These are phyloP conservation scores for Neofusicoccum sp. DNA, from an alignment of 2,329 filamentous ascomycete species.

Conservation along the genomic window DNA sequence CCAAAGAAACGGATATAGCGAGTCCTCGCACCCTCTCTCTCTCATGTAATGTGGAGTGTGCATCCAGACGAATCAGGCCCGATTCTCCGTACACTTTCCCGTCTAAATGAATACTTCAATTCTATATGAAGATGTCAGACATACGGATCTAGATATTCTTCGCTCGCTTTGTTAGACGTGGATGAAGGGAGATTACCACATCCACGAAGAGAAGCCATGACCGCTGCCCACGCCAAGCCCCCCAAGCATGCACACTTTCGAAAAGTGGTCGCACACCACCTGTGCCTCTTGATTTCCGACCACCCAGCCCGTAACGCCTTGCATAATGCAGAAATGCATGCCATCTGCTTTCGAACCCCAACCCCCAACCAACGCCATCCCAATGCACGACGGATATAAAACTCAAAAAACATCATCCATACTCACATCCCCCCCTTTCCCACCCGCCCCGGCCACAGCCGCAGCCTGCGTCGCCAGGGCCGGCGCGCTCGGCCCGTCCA, in stretches of 20 bases:
- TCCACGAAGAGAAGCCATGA: background rate
- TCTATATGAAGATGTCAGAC: no score
- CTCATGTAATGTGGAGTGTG: no score
- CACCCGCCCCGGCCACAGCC: constrained; percentile 57
- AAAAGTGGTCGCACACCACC: no score
- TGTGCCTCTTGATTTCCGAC: no score
- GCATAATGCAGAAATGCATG: background rate
- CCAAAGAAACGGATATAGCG: no score
- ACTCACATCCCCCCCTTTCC: constrained; percentile 52
- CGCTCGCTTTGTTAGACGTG: no score
- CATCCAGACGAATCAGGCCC: no score
- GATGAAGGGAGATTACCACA: background rate
- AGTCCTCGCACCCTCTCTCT: no score
- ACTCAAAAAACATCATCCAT: constrained; percentile 48
- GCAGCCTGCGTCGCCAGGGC: constrained; percentile 39
- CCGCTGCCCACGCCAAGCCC: background rate
- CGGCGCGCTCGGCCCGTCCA: constrained; percentile 39
- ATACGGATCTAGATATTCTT: no score
- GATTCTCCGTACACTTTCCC: no score
- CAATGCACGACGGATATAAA: constrained; percentile 7
- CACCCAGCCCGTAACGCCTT: background rate
- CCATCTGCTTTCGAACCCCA: background rate
- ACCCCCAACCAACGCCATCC: background rate
- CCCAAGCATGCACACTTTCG: background rate
- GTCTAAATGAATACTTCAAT: no score